phyloP scores from a whole-genome alignment of 352 stramenopile genomes.

The Detonula confervacea region DNA sequence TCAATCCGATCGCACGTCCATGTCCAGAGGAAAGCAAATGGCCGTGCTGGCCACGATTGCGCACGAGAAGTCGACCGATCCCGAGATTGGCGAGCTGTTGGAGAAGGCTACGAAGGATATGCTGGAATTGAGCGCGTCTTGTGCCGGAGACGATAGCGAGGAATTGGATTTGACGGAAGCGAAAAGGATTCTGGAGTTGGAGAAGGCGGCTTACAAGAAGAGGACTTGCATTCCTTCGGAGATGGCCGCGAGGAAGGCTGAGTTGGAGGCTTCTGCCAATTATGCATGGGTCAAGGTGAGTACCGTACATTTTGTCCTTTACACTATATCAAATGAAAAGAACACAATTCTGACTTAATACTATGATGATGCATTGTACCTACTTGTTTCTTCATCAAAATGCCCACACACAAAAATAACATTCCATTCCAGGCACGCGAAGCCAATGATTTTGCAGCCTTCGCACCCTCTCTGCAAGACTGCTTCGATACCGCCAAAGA shows the following conservation, averaged over 20 bases:
- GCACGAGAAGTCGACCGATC: slow-evolving; percentile 82
- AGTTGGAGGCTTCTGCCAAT: slow-evolving; percentile 70
- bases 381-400: too few species aligned
- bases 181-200: slow-evolving; percentile 69
- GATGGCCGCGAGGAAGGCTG: slow-evolving; percentile 73
- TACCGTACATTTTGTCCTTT: too few species aligned
- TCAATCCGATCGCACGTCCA: slow-evolving; percentile 19
- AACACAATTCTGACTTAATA: too few species aligned
- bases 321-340: too few species aligned
- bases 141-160: slow-evolving; percentile 26
- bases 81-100: slow-evolving; percentile 58
- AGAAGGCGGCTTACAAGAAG: slow-evolving; percentile 63
- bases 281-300: slow-evolving; percentile 69
- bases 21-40: slow-evolving; percentile 58
- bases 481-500: slow-evolving; percentile 78
- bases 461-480: slow-evolving; percentile 53
- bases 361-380: too few species aligned
- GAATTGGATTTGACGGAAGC: slow-evolving; percentile 20
- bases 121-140: slow-evolving; percentile 16
- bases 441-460: slow-evolving; percentile 67
- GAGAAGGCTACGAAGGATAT: slow-evolving; percentile 45
- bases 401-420: too few species aligned
- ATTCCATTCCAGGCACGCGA: slow-evolving; percentile 53
- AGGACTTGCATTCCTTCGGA: slow-evolving; percentile 69
- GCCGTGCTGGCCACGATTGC: slow-evolving; percentile 78